Evolutionary conservation across 202 grass and related monocot genomes (phyloP).

Genomic region (Zizania palustris): DNA sequence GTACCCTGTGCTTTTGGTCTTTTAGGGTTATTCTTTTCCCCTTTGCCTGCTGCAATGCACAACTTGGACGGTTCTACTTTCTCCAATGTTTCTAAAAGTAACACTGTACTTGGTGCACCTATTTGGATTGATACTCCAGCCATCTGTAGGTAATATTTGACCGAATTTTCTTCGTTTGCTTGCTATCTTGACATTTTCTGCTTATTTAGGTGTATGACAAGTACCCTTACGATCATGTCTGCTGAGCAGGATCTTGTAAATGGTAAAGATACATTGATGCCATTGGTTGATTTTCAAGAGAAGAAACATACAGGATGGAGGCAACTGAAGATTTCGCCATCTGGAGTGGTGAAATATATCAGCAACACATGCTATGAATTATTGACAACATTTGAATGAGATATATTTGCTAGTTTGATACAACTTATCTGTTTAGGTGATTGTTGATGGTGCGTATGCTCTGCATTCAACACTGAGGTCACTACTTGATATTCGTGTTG

Average conservation of each 20-base stretch:
- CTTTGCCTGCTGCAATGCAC: not conserved
- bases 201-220: conserved; percentile 40
- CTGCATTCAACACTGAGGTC: conserved; percentile 92
- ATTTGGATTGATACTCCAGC: conserved; percentile 18
- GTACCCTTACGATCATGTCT: conserved; percentile 47
- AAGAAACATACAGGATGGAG: conserved; percentile 76
- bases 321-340: conserved; percentile 75
- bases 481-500: conserved; percentile 94
- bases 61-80: conserved; percentile 23
- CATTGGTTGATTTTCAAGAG: conserved; percentile 91
- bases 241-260: conserved; percentile 84
- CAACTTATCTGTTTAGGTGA: conserved; percentile 61
- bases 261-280: conserved; percentile 79
- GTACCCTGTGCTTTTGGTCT: conserved; percentile 23
- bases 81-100: conserved; percentile 23
- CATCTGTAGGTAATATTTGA: conserved; percentile 20
- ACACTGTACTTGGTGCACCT: not conserved
- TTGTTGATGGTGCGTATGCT: conserved; percentile 98
- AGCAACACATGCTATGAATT: conserved; percentile 34
- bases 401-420: conserved; percentile 35
- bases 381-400: conserved; percentile 23
- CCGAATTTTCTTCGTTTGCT: conserved; percentile 28
- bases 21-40: not conserved
- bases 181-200: conserved; percentile 25
- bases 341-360: conserved; percentile 70